phyloP scores from a whole-genome alignment of 1,284 basidiomycete species.

The Golubevia pallescens region DNA sequence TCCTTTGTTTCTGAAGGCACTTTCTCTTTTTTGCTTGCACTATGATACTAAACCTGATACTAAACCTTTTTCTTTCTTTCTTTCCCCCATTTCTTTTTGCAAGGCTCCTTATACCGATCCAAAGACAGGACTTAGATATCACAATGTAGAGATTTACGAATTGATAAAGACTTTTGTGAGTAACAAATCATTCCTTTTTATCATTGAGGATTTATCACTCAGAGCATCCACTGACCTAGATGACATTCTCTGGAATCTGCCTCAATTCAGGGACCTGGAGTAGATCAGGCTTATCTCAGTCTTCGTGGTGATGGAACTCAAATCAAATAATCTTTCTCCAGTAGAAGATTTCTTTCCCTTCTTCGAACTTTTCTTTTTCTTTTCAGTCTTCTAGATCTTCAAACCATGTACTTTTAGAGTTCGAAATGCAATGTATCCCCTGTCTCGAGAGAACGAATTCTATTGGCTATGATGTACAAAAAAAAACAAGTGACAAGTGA shows the following conservation, averaged over 20 bases:
- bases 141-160: conserved; percentile 84
- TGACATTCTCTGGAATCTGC: neutral
- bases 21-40: conserved; percentile 5
- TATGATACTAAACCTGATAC: neutral
- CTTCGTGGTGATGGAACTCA: conserved; percentile 51
- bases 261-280: conserved; percentile 37
- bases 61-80: neutral
- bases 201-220: neutral
- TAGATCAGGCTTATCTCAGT: conserved; percentile 53
- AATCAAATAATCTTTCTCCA: conserved; percentile 47
- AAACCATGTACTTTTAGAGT: too few species aligned
- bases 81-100: neutral
- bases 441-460: too few species aligned
- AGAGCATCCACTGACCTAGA: too few species aligned
- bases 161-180: conserved; percentile 78
- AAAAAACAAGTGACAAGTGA: too few species aligned
- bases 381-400: too few species aligned
- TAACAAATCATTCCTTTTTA: conserved; percentile 11
- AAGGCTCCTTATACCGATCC: conserved; percentile 86
- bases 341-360: too few species aligned
- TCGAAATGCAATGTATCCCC: too few species aligned
- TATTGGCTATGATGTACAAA: too few species aligned
- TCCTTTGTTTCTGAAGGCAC: neutral
- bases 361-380: too few species aligned
- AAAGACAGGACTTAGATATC: conserved; percentile 78